Base-by-base conservation (phyloP, 179 eudicot species). In the Patellifolia procumbens region DNA sequence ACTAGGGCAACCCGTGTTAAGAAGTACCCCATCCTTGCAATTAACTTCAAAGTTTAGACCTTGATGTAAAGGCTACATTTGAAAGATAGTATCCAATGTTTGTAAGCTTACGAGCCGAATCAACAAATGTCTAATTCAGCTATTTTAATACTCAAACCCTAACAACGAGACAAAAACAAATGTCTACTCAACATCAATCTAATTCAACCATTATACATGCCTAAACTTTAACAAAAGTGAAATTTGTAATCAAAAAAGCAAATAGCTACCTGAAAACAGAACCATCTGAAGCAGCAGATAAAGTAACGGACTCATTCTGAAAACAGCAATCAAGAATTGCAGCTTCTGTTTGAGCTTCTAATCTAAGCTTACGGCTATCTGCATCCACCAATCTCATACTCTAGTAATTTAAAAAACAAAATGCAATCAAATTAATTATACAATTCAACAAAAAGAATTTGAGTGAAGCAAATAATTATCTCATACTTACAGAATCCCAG, bases 301-400 rank as follows among this genome's bases (percentile, higher is more conserved):
- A 85, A 22, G 92, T 93, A 53, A 84, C 80, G 2, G 68, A 69
- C 67, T 90, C 89, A 31, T 78, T 74, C 81, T 87, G 81, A 72
- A 93, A 93, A 79, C 99, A 95, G 73, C 97, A 95, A 86, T 93
- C 97, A 12, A 93, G 87, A 78, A 91, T 81, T 43, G 89, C 87
- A 37, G 81, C 91, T 65, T 89, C 89, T 4, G 79, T 74, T n/a
- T 84, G 78, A 85, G 84, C 84, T 86, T 89, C 89, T 63, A 89
- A 59, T 55, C 86, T 80, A 20, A 90, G 86, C 81, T 56, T 77
- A 48, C 75, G 81, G 48, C 73, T 64, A 66, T 88, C 92, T 58
- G 83, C 93, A 78, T 93, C 96, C 64, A 82, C 93, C 28, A 95
- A 79, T 79, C 97, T 85, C 32, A 95, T 81, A 75, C 61, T 85